Evolutionary conservation across 805 yeast genomes (phyloP).

Genomic region (Wickerhamiella spandovensis): DNA sequence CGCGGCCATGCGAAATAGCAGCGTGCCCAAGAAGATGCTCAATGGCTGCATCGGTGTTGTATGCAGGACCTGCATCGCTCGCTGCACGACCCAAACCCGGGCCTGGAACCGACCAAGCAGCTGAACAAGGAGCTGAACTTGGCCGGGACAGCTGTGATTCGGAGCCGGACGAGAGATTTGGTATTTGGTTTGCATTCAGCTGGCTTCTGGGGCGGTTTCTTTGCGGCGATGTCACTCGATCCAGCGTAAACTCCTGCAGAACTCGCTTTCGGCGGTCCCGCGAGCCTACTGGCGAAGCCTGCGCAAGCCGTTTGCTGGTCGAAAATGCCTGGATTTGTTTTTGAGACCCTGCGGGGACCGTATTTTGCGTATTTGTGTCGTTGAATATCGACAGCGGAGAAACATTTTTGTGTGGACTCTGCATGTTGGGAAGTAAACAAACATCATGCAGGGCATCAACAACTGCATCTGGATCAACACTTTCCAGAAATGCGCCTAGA

Average conservation of each 20-base stretch:
- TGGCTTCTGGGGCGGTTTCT: too few relatives aligned
- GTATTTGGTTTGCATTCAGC: background rate
- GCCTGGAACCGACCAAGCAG: background rate
- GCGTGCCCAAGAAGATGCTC: background rate
- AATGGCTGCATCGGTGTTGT: background rate
- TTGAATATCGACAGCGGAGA: background rate
- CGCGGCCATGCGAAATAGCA: too few relatives aligned
- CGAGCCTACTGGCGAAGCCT: background rate
- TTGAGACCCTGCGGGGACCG: background rate
- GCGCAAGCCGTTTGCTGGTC: background rate
- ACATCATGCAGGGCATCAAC: too few relatives aligned
- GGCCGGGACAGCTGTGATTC: too few relatives aligned
- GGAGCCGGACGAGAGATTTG: background rate
- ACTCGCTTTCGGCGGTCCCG: background rate
- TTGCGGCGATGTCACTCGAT: too few relatives aligned
- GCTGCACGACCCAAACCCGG: too few relatives aligned
- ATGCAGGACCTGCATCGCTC: too few relatives aligned
- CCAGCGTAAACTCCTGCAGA: background rate
- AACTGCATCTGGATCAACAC: too few relatives aligned
- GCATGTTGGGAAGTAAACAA: background rate
- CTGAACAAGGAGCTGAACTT: background rate
- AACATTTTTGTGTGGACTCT: background rate
- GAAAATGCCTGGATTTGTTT: background rate
- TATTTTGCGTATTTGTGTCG: background rate
- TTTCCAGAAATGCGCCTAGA: too few relatives aligned